These are phyloP conservation scores for Catunica adiposa DNA, from an alignment of 2,329 filamentous ascomycete genomes.

Conservation along the genomic window DNA sequence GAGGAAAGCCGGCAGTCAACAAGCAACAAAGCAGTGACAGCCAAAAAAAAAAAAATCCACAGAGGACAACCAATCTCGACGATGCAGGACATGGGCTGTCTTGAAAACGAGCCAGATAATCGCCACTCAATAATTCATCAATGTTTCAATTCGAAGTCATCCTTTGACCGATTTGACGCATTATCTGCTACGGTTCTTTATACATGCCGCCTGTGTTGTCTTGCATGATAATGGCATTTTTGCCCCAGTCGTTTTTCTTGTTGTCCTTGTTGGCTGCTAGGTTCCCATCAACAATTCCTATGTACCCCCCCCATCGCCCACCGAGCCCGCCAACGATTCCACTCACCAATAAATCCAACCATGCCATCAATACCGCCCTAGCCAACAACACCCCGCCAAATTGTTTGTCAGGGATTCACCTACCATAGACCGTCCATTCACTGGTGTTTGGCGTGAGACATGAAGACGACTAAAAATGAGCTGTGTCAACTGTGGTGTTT, in stretches of 20 bases:
- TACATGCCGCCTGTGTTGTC: neutral
- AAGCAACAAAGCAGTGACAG: neutral
- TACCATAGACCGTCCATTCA: too few species aligned
- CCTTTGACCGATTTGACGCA: neutral
- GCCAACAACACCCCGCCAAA: neutral
- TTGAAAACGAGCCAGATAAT: too few species aligned
- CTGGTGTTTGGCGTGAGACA: too few species aligned
- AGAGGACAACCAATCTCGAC: neutral
- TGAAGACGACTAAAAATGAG: too few species aligned
- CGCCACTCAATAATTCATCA: too few species aligned
- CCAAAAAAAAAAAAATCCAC: neutral
- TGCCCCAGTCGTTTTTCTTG: neutral
- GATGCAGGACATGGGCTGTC: too few species aligned
- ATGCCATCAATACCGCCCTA: neutral
- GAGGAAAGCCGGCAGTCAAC: neutral
- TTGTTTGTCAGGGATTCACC: too few species aligned
- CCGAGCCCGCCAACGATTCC: neutral
- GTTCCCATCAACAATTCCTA: neutral
- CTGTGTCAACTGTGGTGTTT: too few species aligned
- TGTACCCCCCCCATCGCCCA: neutral
- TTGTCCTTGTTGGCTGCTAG: constrained; percentile 4
- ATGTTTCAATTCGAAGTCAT: neutral
- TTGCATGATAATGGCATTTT: neutral
- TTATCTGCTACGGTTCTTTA: neutral
- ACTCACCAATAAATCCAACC: neutral